These are phyloP conservation scores for Umbilicus rupestris DNA, from an alignment of 164 flowering plant genomes.

Conservation along the genomic window DNA sequence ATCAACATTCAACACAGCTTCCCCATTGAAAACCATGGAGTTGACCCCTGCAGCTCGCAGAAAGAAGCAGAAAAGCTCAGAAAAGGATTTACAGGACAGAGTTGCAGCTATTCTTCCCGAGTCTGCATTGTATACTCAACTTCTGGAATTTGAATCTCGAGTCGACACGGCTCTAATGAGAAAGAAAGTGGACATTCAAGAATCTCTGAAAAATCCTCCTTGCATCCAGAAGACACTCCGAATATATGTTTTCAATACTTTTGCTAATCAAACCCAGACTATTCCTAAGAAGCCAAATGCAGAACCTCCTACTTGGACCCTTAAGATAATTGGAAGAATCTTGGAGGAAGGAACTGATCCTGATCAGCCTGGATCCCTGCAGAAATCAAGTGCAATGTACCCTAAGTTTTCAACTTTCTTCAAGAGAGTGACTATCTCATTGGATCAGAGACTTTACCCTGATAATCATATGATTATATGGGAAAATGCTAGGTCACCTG, in stretches of 20 bases:
- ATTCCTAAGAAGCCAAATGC: constrained; percentile 29
- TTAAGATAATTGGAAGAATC: constrained; percentile 41
- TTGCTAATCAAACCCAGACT: constrained; percentile 30
- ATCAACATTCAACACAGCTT: constrained; percentile 3
- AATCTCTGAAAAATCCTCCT: constrained; percentile 9
- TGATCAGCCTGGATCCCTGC: constrained; percentile 28
- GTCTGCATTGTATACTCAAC: constrained; percentile 10
- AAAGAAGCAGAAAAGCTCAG: constrained; percentile 1
- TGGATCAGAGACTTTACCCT: constrained; percentile 42
- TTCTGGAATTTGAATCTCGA: constrained; percentile 8
- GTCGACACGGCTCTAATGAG: constrained; percentile 8
- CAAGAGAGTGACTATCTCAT: constrained; percentile 36
- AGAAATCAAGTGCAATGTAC: constrained; percentile 24
- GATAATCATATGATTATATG: constrained; percentile 32
- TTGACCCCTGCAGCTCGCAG: constrained; percentile 2
- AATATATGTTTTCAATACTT: constrained; percentile 11
- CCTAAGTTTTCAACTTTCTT: constrained; percentile 43
- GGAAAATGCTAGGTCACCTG: constrained; percentile 39
- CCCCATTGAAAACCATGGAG: constrained; percentile 3
- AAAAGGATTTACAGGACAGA: constrained; percentile 3
- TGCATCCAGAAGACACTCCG: constrained; percentile 11
- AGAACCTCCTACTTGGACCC: constrained; percentile 43
- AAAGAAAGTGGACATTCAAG: constrained; percentile 11
- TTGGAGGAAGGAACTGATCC: constrained; percentile 44
- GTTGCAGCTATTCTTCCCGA: constrained; percentile 8